These are phyloP conservation scores for Strigomonas culicis DNA, from an alignment of 208 protist species.

Conservation along the genomic window DNA sequence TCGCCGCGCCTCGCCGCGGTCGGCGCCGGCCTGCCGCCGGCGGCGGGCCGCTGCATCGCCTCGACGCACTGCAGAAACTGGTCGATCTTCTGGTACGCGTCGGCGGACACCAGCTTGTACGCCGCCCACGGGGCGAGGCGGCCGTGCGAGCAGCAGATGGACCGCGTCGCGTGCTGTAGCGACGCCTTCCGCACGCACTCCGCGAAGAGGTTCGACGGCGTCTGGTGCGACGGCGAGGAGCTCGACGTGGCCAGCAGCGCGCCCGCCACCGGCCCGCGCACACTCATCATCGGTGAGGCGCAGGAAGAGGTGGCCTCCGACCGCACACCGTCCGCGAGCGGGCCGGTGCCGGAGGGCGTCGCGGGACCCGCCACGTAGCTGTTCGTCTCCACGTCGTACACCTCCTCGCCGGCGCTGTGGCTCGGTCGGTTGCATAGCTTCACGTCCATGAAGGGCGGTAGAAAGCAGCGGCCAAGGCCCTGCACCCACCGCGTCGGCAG, in stretches of 20 bases:
- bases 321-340: too few relatives aligned
- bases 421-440: too few relatives aligned
- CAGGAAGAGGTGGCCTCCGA: too few relatives aligned
- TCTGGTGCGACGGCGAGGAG: conserved; percentile 10
- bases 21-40: too few relatives aligned
- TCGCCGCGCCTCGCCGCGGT: background rate
- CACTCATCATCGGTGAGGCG: too few relatives aligned
- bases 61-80: conserved; percentile 20
- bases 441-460: conserved; percentile 17
- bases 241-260: background rate
- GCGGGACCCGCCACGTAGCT: too few relatives aligned
- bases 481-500: conserved; percentile 66
- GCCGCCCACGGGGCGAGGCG: conserved; percentile 38
- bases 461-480: conserved; percentile 54
- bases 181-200: conserved; percentile 17
- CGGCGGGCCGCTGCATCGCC: background rate
- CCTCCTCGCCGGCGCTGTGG: too few relatives aligned
- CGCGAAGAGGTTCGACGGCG: conserved; percentile 13
- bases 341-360: too few relatives aligned
- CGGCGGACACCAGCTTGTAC: conserved; percentile 45
- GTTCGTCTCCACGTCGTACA: too few relatives aligned
- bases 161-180: conserved; percentile 18
- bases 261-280: background rate
- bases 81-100: conserved; percentile 15
- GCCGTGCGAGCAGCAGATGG: conserved; percentile 38